Percentiles rank a stretch among this genome's conserved stretches.
Conservation (phyloP, 352 stramenopile genomes). For the Globisporangium acanthophoron region DNA sequence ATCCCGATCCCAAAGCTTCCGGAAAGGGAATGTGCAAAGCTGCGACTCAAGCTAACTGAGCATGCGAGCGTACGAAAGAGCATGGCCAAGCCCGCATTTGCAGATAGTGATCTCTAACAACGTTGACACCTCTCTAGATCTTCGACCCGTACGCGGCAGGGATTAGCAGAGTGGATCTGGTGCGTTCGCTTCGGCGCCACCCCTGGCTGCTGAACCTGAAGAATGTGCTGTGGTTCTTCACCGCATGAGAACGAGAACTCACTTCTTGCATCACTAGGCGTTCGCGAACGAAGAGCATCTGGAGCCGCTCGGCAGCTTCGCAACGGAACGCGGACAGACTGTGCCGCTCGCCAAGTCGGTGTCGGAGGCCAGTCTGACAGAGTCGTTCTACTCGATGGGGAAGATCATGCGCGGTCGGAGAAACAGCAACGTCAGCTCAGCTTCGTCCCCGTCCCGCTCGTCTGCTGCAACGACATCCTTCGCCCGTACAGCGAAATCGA, state of each 20-base stretch:
- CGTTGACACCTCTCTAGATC: conserved; percentile 32
- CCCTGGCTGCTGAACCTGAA: background rate
- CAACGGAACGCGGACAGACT: conserved; percentile 60
- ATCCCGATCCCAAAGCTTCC: conserved; percentile 67
- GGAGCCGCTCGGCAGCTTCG: conserved; percentile 72
- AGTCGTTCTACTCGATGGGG: conserved; percentile 57
- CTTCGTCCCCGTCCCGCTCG: conserved; percentile 25
- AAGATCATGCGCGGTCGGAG: conserved; percentile 62
- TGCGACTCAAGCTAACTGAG: conserved; percentile 54
- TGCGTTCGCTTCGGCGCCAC: conserved; percentile 12
- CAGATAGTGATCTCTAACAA: background rate
- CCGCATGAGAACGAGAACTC: background rate
- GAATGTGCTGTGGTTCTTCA: background rate
- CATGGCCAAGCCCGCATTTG: background rate
- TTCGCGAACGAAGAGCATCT: conserved; percentile 80
- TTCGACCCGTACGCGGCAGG: conserved; percentile 73
- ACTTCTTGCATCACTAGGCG: conserved; percentile 22
- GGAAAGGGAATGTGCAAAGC: conserved; percentile 60
- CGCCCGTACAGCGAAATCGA: conserved; percentile 11
- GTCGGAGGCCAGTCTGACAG: conserved; percentile 44
- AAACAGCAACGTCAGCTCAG: conserved; percentile 35
- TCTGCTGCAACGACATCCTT: conserved; percentile 13
- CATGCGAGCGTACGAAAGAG: conserved; percentile 39
- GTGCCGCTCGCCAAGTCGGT: conserved; percentile 55
- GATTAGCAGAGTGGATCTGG: conserved; percentile 67